A percentile compares a stretch with the other conserved stretches of the same genome.
Conservation (phyloP, 108 stramenopile species). For the Nitzschia sp. region DNA sequence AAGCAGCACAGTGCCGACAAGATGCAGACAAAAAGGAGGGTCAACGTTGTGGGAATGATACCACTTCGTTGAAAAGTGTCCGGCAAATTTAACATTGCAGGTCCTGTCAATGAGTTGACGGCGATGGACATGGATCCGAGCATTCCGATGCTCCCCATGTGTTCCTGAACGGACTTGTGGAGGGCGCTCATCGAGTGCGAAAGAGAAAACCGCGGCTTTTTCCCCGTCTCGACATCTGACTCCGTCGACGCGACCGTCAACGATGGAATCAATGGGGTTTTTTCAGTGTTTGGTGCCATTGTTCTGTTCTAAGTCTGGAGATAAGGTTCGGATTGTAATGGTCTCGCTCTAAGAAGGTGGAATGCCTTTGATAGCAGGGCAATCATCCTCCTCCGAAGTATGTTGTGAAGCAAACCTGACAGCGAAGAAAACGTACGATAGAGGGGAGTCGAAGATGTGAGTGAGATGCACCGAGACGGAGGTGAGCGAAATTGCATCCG, state of each 20-base stretch:
- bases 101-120: slow-evolving; percentile 72
- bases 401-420: too few species aligned
- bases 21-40: slow-evolving; percentile 55
- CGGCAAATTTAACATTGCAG: slow-evolving; percentile 77
- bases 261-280: slow-evolving; percentile 5
- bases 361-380: too few species aligned
- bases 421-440: too few species aligned
- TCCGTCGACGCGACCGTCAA: neutral
- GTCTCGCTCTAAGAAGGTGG: too few species aligned
- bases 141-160: slow-evolving; percentile 41
- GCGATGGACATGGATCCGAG: slow-evolving; percentile 66
- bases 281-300: neutral
- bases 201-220: slow-evolving; percentile 3
- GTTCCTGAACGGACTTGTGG: neutral
- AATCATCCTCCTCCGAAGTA: too few species aligned
- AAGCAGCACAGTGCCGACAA: slow-evolving; percentile 63
- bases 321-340: too few species aligned
- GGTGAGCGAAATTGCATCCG: neutral
- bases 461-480: neutral
- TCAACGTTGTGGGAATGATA: slow-evolving; percentile 58
- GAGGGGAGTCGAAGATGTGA: neutral
- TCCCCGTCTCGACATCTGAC: neutral
- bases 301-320: neutral
- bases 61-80: slow-evolving; percentile 70
- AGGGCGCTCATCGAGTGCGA: neutral